Conservation (phyloP, 2,329 filamentous ascomycete species). For the Scedosporium apiospermum region DNA sequence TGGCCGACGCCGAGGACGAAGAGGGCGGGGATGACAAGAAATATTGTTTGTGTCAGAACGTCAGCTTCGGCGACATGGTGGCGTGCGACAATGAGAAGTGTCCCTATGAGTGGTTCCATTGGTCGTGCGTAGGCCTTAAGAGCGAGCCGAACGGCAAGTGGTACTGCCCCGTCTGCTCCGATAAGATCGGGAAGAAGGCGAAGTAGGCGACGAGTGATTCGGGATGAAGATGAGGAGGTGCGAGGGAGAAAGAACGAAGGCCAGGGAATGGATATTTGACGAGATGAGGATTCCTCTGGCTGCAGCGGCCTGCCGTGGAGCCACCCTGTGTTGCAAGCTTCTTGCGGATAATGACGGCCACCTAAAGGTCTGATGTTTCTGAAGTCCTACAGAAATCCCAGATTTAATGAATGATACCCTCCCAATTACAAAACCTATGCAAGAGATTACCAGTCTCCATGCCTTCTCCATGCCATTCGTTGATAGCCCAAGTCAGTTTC, state of each 20-base stretch:
- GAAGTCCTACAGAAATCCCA: background rate
- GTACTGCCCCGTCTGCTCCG: constrained; percentile 55
- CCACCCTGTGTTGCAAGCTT: background rate
- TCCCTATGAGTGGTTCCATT: constrained; percentile 82
- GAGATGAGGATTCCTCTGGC: background rate
- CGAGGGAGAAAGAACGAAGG: background rate
- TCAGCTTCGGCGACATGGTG: constrained; percentile 82
- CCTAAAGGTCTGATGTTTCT: background rate
- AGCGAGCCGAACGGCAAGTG: constrained; percentile 59
- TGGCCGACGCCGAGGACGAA: constrained; percentile 52
- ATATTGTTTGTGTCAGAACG: constrained; percentile 75
- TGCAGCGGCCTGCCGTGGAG: background rate
- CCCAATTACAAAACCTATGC: background rate
- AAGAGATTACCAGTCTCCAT: background rate
- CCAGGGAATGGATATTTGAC: background rate
- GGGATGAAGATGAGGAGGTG: background rate
- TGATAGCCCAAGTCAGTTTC: background rate
- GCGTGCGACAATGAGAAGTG: constrained; percentile 79
- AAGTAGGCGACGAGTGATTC: background rate
- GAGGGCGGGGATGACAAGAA: constrained; percentile 70
- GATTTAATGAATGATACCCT: background rate
- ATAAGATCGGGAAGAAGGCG: constrained; percentile 32
- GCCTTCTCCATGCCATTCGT: background rate
- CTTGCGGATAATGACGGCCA: background rate
- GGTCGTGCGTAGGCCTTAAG: constrained; percentile 61